These are phyloP conservation scores for Tolypocladium endophyticum DNA, from an alignment of 2,329 filamentous ascomycete species.

Conservation along the genomic window DNA sequence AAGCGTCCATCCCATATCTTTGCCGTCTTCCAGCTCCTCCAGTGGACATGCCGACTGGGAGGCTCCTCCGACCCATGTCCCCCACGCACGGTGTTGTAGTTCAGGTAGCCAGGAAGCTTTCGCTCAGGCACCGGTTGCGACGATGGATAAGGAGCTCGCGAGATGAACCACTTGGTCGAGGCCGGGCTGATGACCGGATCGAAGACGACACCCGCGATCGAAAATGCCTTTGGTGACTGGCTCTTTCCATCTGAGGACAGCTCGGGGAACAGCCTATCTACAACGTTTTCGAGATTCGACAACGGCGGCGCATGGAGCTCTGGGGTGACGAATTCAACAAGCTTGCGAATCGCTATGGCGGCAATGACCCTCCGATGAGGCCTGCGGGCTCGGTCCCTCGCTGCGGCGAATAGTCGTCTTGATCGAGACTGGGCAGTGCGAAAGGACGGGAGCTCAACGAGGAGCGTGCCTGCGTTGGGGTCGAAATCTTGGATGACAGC, in stretches of 20 bases:
- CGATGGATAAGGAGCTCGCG: conserved; percentile 34
- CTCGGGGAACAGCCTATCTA: conserved; percentile 38
- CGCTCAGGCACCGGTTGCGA: conserved; percentile 19
- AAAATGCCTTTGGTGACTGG: conserved; percentile 27
- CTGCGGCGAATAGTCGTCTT: conserved; percentile 11
- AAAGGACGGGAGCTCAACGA: conserved; percentile 33
- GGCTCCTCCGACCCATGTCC: conserved; percentile 1
- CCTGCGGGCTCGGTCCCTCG: conserved; percentile 14
- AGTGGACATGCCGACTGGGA: conserved; percentile 3
- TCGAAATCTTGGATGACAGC: conserved; percentile 35
- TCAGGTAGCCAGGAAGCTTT: conserved; percentile 12
- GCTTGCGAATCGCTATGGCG: conserved; percentile 32
- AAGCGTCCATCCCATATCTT: conserved; percentile 50
- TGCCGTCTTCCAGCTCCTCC: conserved; percentile 21
- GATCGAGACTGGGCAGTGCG: not conserved
- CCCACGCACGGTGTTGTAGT: conserved; percentile 4
- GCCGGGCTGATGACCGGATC: conserved; percentile 15
- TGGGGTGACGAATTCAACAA: conserved; percentile 41
- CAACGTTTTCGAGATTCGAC: conserved; percentile 30
- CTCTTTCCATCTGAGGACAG: conserved; percentile 15
- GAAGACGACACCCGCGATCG: conserved; percentile 27
- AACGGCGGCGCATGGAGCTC: conserved; percentile 31
- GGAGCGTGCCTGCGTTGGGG: conserved; percentile 35
- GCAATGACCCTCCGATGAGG: conserved; percentile 32
- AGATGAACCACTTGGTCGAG: conserved; percentile 30